These are phyloP conservation scores for Sporothrix luriei DNA, from an alignment of 2,329 filamentous ascomycete species.

Conservation along the genomic window DNA sequence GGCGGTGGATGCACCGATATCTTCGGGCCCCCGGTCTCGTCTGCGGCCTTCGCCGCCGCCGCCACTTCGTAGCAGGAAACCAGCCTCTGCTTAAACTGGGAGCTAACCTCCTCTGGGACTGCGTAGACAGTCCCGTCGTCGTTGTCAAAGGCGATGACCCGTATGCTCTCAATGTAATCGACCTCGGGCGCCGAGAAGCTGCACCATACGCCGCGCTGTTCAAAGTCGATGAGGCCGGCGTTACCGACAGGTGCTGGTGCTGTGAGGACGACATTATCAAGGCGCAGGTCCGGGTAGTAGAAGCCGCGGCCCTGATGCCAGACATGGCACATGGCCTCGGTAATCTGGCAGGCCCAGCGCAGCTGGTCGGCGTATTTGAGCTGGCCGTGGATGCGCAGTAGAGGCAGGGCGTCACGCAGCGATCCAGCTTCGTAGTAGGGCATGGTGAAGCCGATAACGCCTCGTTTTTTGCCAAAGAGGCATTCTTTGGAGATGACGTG, in stretches of 20 bases:
- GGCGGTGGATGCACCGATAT: not conserved
- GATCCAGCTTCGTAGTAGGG: constrained; percentile 58
- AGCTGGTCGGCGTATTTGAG: constrained; percentile 51
- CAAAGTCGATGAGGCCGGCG: constrained; percentile 62
- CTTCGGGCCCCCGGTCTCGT: not conserved
- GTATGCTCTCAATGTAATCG: constrained; percentile 61
- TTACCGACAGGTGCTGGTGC: constrained; percentile 44
- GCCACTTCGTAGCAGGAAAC: constrained; percentile 49
- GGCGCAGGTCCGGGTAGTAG: constrained; percentile 63
- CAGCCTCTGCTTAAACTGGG: constrained; percentile 48
- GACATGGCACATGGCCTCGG: constrained; percentile 55
- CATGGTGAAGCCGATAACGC: constrained; percentile 60
- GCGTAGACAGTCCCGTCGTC: constrained; percentile 40
- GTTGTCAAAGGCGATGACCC: constrained; percentile 56
- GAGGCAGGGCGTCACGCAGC: constrained; percentile 58
- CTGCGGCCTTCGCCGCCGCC: not conserved
- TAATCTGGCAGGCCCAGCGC: constrained; percentile 58
- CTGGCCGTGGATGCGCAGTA: constrained; percentile 51
- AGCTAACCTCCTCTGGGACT: constrained; percentile 46
- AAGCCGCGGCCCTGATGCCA: constrained; percentile 51
- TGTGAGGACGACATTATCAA: constrained; percentile 62
- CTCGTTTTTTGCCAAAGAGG: constrained; percentile 58
- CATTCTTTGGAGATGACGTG: constrained; percentile 60
- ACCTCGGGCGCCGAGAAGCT: constrained; percentile 64
- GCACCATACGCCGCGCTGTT: constrained; percentile 65